phyloP scores from a whole-genome alignment of 2,329 filamentous ascomycete species.

The Botrytis medusae region DNA sequence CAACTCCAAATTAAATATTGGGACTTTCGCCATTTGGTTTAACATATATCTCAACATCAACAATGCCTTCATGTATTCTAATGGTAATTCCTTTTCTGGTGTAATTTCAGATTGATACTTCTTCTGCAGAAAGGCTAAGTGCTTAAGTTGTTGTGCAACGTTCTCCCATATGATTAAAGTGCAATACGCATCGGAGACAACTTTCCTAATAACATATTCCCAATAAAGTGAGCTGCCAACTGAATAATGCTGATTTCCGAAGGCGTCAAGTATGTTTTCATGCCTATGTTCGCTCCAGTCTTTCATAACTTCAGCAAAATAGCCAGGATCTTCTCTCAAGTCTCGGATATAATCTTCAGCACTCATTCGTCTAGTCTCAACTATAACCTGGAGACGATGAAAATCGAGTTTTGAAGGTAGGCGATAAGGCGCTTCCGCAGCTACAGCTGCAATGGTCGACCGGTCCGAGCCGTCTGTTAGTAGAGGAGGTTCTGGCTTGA shows the following conservation, averaged over 20 bases:
- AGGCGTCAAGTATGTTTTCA: constrained; percentile 46
- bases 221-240: constrained; percentile 41
- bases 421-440: constrained; percentile 54
- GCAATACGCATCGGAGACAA: constrained; percentile 40
- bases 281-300: constrained; percentile 45
- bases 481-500: constrained; percentile 44
- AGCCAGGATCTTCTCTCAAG: constrained; percentile 29
- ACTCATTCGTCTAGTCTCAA: constrained; percentile 44
- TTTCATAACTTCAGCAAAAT: background rate
- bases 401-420: constrained; percentile 50
- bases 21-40: constrained; percentile 34
- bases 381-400: constrained; percentile 45
- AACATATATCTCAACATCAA: constrained; percentile 44
- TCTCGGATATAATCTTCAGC: constrained; percentile 58
- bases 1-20: background rate
- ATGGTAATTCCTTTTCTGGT: constrained; percentile 41
- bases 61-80: constrained; percentile 43
- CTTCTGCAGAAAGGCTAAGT: constrained; percentile 37
- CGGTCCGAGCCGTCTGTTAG: constrained; percentile 40
- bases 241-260: constrained; percentile 34
- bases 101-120: constrained; percentile 41
- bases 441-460: constrained; percentile 44
- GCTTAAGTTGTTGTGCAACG: constrained; percentile 30
- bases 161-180: constrained; percentile 24
- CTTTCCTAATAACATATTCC: constrained; percentile 42